phyloP scores from a whole-genome alignment of 2,329 filamentous ascomycete species.

The Colletotrichum sp. region DNA sequence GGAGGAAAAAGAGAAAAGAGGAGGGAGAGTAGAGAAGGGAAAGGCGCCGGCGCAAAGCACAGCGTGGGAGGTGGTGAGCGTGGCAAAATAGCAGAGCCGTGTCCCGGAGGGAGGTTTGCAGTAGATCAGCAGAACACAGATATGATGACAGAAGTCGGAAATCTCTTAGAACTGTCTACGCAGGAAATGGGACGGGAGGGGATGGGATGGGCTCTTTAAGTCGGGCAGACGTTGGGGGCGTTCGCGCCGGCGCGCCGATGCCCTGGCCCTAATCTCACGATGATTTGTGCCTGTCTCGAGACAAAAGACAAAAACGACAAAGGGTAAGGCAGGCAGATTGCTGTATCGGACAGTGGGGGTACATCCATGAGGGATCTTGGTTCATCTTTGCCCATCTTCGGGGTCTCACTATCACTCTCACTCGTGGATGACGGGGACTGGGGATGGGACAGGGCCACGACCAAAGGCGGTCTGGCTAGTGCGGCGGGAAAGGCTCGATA shows the following conservation, averaged over 20 bases:
- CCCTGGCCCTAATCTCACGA: constrained; percentile 17
- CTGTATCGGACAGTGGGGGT: constrained; percentile 5
- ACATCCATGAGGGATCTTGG: background rate
- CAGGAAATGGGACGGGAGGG: background rate
- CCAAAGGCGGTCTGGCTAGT: constrained; percentile 4
- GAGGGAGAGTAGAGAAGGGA: background rate
- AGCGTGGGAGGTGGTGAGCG: background rate
- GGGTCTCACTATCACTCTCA: background rate
- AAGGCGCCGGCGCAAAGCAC: constrained; percentile 7
- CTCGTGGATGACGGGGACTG: too few species aligned
- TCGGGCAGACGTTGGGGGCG: background rate
- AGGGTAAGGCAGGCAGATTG: background rate
- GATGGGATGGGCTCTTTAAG: background rate
- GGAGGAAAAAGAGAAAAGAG: background rate
- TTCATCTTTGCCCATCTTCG: background rate
- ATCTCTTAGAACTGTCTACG: background rate
- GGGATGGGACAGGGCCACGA: too few species aligned
- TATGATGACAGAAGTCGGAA: background rate
- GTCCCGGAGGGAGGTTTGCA: background rate
- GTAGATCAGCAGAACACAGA: background rate
- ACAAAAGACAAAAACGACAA: background rate
- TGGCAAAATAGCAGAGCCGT: background rate
- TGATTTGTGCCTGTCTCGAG: background rate
- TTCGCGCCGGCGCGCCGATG: background rate
- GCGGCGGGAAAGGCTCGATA: background rate